phyloP scores from a whole-genome alignment of 1,284 basidiomycete species.

The Irpex sp. region DNA sequence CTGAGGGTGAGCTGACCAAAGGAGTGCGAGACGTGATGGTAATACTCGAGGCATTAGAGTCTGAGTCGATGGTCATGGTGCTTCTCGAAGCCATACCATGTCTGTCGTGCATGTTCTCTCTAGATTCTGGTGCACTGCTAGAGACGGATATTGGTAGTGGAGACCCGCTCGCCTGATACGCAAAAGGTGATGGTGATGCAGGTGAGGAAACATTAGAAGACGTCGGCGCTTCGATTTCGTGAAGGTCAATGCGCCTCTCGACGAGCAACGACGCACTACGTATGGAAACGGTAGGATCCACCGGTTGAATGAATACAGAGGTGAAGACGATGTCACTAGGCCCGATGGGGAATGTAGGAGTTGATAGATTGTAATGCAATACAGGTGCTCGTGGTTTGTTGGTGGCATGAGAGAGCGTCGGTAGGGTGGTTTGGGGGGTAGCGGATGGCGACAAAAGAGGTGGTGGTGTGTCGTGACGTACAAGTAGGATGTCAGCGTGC shows the following conservation, averaged over 20 bases:
- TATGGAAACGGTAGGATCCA: conserved; percentile 29
- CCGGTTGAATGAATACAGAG: conserved; percentile 31
- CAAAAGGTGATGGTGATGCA: conserved; percentile 18
- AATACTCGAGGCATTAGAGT: conserved; percentile 16
- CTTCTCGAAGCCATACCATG: conserved; percentile 12
- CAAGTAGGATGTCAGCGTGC: conserved; percentile 62
- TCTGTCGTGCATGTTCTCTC: background rate
- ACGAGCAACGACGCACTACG: conserved; percentile 33
- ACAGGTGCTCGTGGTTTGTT: conserved; percentile 30
- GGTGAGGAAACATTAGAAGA: conserved; percentile 3
- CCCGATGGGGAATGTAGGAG: conserved; percentile 35
- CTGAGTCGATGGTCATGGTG: conserved; percentile 19
- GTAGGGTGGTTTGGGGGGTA: conserved; percentile 12
- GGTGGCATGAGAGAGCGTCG: conserved; percentile 15
- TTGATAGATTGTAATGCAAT: conserved; percentile 33
- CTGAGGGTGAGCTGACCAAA: conserved; percentile 7
- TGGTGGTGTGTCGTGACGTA: conserved; percentile 52
- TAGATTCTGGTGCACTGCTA: conserved; percentile 10
- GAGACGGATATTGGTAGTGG: conserved; percentile 26
- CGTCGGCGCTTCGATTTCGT: conserved; percentile 15
- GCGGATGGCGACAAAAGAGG: conserved; percentile 20
- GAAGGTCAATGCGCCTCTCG: conserved; percentile 37
- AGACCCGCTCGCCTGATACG: conserved; percentile 24
- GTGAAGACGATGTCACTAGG: conserved; percentile 38
- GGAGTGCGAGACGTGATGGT: conserved; percentile 13